These are phyloP conservation scores for Termitomyces sp. DNA, from an alignment of 768 basidiomycete species.

Conservation along the genomic window DNA sequence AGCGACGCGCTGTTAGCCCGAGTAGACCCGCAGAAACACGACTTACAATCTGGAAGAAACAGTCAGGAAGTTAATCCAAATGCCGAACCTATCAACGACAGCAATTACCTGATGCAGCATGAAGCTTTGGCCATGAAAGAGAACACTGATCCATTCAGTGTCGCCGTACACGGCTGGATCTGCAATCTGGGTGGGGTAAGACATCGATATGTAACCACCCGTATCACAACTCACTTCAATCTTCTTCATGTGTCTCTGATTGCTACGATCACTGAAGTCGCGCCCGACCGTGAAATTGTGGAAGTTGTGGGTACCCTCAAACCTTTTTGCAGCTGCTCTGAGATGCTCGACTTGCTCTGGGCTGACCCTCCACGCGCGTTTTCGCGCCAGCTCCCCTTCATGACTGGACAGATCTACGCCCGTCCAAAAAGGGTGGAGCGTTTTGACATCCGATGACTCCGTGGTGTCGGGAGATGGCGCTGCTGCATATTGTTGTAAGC, in stretches of 20 bases:
- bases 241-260: constrained; percentile 81
- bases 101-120: constrained; percentile 94
- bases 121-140: constrained; percentile 96
- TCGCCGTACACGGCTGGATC: constrained; percentile 88
- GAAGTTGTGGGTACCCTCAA: constrained; percentile 91
- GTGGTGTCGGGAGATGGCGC: constrained; percentile 20
- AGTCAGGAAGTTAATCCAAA: not conserved
- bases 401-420: constrained; percentile 31
- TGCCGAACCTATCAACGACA: not conserved
- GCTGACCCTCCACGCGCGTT: constrained; percentile 65
- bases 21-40: constrained; percentile 9
- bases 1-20: constrained; percentile 10
- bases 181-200: constrained; percentile 42
- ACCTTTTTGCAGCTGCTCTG: constrained; percentile 53
- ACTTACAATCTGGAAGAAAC: constrained; percentile 40
- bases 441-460: constrained; percentile 4
- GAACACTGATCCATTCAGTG: constrained; percentile 92
- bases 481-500: constrained; percentile 29
- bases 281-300: constrained; percentile 94
- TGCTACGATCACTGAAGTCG: constrained; percentile 78
- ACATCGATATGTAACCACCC: not conserved
- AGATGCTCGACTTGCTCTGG: constrained; percentile 50
- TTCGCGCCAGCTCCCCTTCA: constrained; percentile 59
- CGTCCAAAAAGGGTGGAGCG: constrained; percentile 61
- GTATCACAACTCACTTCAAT: constrained; percentile 53